These are phyloP conservation scores for Aureobasidium sp. DNA, from an alignment of 2,329 filamentous ascomycete species.

Conservation along the genomic window DNA sequence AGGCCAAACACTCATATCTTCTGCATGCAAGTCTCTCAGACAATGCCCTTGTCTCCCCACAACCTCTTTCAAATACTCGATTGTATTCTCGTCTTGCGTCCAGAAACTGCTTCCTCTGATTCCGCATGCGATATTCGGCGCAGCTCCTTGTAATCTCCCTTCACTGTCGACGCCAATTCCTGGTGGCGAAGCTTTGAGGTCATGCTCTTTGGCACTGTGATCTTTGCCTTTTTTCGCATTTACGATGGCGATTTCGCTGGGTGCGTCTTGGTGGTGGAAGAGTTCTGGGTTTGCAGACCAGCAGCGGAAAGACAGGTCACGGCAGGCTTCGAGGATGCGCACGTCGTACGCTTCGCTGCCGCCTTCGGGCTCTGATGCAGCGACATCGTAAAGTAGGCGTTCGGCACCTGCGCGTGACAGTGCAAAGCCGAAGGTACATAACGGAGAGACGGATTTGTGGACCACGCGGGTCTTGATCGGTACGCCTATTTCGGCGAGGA, in stretches of 20 bases:
- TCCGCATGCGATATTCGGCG: constrained; percentile 30
- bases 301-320: constrained; percentile 30
- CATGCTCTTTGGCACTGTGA: constrained; percentile 11
- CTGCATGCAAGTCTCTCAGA: constrained; percentile 23
- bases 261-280: constrained; percentile 33
- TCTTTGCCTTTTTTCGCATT: constrained; percentile 16
- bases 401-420: constrained; percentile 32
- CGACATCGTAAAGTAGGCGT: constrained; percentile 31
- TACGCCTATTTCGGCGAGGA: constrained; percentile 32
- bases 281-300: constrained; percentile 33
- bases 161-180: constrained; percentile 4
- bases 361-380: constrained; percentile 24
- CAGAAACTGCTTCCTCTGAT: constrained; percentile 35
- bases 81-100: constrained; percentile 25
- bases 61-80: constrained; percentile 31
- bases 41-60: constrained; percentile 34
- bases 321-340: constrained; percentile 32
- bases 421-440: constrained; percentile 41
- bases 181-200: constrained; percentile 4
- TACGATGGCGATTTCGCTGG: constrained; percentile 32
- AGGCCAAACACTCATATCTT: constrained; percentile 15
- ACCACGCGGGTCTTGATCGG: constrained; percentile 32
- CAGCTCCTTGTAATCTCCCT: constrained; percentile 6
- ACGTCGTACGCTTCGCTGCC: constrained; percentile 35
- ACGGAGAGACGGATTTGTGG: constrained; percentile 36